Conservation (phyloP, 1,139 yeast species). For the Kodamaea derodonti region DNA sequence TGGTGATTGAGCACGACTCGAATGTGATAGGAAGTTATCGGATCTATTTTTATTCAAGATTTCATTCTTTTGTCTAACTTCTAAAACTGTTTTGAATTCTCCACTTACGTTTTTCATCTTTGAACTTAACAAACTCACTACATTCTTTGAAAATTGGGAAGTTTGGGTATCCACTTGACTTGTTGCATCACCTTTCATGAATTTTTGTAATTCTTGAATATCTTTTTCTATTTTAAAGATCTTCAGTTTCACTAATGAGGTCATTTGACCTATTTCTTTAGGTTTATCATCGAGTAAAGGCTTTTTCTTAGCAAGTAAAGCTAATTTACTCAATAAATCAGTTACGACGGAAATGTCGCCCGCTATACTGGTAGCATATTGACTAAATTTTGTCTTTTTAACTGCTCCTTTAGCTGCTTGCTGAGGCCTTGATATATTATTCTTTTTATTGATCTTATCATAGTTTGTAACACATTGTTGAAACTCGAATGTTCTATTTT, state of each 20-base stretch:
- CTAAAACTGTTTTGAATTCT: constrained; percentile 84
- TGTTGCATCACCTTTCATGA: constrained; percentile 44
- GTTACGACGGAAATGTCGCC: constrained; percentile 89
- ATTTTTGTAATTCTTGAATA: constrained; percentile 61
- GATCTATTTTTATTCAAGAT: constrained; percentile 77
- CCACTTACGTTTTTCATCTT: constrained; percentile 91
- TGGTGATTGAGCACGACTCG: constrained; percentile 7
- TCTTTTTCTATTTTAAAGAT: constrained; percentile 81
- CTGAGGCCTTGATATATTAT: constrained; percentile 10
- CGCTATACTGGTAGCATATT: constrained; percentile 79
- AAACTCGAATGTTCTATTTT: constrained; percentile 82
- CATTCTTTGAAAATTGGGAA: constrained; percentile 75
- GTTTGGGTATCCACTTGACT: constrained; percentile 56
- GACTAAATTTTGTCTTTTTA: constrained; percentile 66
- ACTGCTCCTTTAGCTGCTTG: constrained; percentile 11
- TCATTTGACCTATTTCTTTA: constrained; percentile 86
- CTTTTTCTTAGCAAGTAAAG: constrained; percentile 79
- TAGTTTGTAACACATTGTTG: constrained; percentile 77
- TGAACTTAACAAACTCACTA: constrained; percentile 79
- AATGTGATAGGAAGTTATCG: constrained; percentile 68
- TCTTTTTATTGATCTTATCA: constrained; percentile 52
- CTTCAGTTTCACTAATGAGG: constrained; percentile 90
- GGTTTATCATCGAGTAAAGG: constrained; percentile 96
- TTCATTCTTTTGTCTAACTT: constrained; percentile 81
- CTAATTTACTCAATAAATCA: constrained; percentile 73